phyloP scores from a whole-genome alignment of 305 asterid species.

The Plantago rigida region DNA sequence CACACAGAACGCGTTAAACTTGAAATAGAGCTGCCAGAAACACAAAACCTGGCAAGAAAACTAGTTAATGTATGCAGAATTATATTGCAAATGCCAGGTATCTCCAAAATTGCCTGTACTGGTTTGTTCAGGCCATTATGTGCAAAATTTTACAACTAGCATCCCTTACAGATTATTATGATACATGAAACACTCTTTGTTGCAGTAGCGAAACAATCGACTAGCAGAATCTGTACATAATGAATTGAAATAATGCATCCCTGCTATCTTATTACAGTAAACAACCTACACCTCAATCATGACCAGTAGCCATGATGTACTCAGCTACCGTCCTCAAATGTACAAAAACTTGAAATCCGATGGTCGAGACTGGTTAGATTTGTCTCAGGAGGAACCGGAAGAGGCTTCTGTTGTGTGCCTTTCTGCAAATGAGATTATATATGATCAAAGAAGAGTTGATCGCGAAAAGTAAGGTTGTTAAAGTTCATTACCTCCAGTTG shows the following conservation, averaged over 20 bases:
- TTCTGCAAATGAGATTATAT: slow-evolving; percentile 30
- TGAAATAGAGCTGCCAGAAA: too few species aligned
- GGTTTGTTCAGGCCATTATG: too few species aligned
- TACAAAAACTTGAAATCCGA: slow-evolving; percentile 22
- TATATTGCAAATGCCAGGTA: too few species aligned
- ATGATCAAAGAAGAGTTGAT: not conserved
- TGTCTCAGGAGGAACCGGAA: slow-evolving; percentile 24
- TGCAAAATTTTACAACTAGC: too few species aligned
- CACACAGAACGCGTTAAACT: too few species aligned
- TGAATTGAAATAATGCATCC: not conserved
- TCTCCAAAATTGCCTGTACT: too few species aligned
- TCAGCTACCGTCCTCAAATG: slow-evolving; percentile 17
- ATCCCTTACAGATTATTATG: too few species aligned
- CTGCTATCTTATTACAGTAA: not conserved
- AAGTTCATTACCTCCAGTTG: slow-evolving; percentile 56
- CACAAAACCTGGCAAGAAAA: too few species aligned
- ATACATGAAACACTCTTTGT: too few species aligned
- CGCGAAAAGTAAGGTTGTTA: not conserved
- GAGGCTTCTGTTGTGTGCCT: slow-evolving; percentile 40
- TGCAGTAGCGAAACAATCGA: too few species aligned
- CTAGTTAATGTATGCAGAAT: too few species aligned
- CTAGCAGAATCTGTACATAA: too few species aligned
- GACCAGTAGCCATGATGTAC: slow-evolving; percentile 11
- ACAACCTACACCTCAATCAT: not conserved
- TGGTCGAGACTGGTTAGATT: slow-evolving; percentile 7